phyloP scores from a whole-genome alignment of 176 grass and related monocot genomes.

The Oropetium thomaeum region DNA sequence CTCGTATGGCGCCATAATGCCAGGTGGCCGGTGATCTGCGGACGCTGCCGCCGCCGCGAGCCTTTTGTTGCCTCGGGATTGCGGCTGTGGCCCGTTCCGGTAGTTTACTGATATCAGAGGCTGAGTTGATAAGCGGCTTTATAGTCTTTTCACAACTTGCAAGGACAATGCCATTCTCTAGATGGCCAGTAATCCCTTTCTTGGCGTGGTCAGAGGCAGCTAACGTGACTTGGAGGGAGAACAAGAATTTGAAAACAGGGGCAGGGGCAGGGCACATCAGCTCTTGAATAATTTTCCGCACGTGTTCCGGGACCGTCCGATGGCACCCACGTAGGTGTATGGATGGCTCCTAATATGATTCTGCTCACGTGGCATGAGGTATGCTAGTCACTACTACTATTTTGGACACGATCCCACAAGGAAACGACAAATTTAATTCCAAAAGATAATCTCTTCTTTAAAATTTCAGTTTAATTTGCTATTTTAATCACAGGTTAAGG shows the following conservation, averaged over 20 bases:
- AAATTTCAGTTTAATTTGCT: neutral
- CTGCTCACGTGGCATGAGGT: neutral
- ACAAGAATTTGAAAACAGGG: neutral
- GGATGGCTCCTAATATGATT: neutral
- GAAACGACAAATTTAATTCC: neutral
- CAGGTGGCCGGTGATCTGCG: neutral
- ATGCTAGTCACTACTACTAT: neutral
- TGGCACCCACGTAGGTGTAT: too few relatives aligned
- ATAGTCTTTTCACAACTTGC: constrained; percentile 13
- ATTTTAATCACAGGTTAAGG: neutral
- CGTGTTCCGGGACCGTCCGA: neutral
- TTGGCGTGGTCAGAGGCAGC: neutral
- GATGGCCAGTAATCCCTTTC: constrained; percentile 27
- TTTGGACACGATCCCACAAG: neutral
- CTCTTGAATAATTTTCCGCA: neutral
- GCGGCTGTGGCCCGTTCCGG: neutral
- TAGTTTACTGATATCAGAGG: neutral
- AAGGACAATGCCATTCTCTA: neutral
- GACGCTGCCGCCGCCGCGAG: neutral
- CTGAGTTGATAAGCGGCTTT: neutral
- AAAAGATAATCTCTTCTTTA: neutral
- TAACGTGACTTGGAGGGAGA: constrained; percentile 23
- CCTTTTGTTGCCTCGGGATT: neutral
- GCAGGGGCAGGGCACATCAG: too few relatives aligned
- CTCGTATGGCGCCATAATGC: neutral